phyloP scores from a whole-genome alignment of 352 stramenopile species.

The Phytophthora aleatoria region DNA sequence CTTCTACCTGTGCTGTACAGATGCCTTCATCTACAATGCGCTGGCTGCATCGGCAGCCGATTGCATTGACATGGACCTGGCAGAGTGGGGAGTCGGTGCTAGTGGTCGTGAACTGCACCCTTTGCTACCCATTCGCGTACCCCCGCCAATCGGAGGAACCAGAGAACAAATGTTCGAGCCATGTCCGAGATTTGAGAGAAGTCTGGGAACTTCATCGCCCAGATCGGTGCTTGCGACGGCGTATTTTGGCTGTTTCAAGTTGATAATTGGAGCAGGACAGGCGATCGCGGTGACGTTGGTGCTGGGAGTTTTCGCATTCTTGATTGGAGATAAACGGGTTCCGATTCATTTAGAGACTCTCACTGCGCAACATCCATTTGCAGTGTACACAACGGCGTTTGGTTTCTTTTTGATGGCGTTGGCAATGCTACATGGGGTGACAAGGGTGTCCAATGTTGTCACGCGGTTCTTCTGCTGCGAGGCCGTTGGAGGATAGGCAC shows the following conservation, averaged over 20 bases:
- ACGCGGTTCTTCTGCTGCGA: constrained; percentile 69
- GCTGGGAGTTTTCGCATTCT: constrained; percentile 33
- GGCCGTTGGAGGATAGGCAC: constrained; percentile 5
- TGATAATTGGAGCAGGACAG: constrained; percentile 41
- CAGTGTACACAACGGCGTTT: constrained; percentile 38
- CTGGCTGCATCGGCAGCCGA: constrained; percentile 29
- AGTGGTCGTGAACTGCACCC: constrained; percentile 26
- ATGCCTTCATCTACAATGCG: constrained; percentile 60
- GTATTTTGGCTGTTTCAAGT: constrained; percentile 60
- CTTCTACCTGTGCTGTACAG: constrained; percentile 45
- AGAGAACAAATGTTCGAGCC: constrained; percentile 22
- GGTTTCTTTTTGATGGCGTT: constrained; percentile 38
- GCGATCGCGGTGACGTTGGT: constrained; percentile 39
- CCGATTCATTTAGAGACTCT: constrained; percentile 27
- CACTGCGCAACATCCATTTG: constrained; percentile 29
- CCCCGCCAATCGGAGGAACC: constrained; percentile 11
- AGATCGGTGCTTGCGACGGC: constrained; percentile 44
- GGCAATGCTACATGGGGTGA: constrained; percentile 46
- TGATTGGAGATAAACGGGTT: constrained; percentile 37
- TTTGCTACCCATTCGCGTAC: constrained; percentile 44
- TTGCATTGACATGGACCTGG: constrained; percentile 27
- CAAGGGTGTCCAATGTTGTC: constrained; percentile 44
- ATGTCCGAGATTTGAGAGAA: constrained; percentile 42
- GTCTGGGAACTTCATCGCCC: constrained; percentile 39
- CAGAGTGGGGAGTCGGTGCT: constrained; percentile 8